Base-by-base conservation (phyloP, 805 yeast species). In the Wickerhamiella dianesei region DNA sequence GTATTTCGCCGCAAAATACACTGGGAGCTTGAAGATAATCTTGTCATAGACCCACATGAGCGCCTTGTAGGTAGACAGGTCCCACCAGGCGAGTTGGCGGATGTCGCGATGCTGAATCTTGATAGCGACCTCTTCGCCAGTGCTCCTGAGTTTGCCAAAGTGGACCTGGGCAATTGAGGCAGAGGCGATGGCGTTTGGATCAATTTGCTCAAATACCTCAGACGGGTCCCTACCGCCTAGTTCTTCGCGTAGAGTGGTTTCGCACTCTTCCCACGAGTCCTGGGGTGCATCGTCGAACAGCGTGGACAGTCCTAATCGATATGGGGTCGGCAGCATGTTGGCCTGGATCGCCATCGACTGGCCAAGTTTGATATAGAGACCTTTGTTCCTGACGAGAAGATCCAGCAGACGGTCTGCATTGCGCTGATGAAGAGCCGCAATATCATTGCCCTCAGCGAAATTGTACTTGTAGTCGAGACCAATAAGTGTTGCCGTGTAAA, bases 121-220 rank as follows among this genome's bases (percentile, higher is more conserved):
- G 16, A 89, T 92, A 1, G 97, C 97, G 4, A 89, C 96, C 55
- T 70, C 74, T 51, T 79, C 74, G 1, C 82, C 85, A 1, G 71
- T 72, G 3, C 61, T 64, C 48, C 67, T 72, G 46, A 87, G 59
- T 2, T 62, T 71, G 0, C 89, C 98, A 21, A 70, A 65, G 65
- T 89, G 96, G 6, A 89, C 98, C 60, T 89, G 98, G 0, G 97
- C 97, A 54, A 89, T 69, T 0, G 95, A 85, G 0, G 89, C 94
- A 59, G 84, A 76, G 1, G 89, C 92, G 16, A 80, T 65, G 1
- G 89, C 84, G 1, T 43, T 56, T 50, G 71, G 74, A 32, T 78
- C 80, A 36, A 82, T 65, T 5, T 51, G 50, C 2, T 70, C 71
- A 46, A 79, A 63, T 1, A 70, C 59, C 43, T 73, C 69, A 1